These are phyloP conservation scores for Neurospora africana DNA, from an alignment of 495 filamentous ascomycete species.

Conservation along the genomic window DNA sequence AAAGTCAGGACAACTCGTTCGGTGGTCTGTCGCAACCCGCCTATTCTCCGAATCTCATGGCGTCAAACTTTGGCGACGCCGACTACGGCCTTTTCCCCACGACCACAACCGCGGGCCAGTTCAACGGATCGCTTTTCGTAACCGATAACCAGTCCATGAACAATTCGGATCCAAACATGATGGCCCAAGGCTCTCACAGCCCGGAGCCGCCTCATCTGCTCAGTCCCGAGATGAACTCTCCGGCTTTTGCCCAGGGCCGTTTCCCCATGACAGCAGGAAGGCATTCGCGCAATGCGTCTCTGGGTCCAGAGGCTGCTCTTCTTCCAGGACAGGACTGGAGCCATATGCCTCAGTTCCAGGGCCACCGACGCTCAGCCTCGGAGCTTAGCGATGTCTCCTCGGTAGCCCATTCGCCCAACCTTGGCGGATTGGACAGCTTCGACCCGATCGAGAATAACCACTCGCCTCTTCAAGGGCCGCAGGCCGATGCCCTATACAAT, in stretches of 20 bases:
- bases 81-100: conserved; percentile 47
- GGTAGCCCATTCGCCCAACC: conserved; percentile 66
- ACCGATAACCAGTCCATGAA: conserved; percentile 45
- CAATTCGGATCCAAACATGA: conserved; percentile 50
- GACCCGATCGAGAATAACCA: conserved; percentile 60
- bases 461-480: conserved; percentile 69
- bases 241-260: conserved; percentile 46
- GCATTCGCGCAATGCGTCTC: conserved; percentile 70
- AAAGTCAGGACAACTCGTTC: conserved; percentile 24
- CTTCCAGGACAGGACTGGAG: conserved; percentile 64
- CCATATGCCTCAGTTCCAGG: conserved; percentile 55
- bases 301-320: conserved; percentile 69
- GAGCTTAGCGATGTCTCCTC: conserved; percentile 85
- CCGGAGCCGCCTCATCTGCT: conserved; percentile 63
- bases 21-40: conserved; percentile 11
- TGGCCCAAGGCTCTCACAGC: conserved; percentile 49
- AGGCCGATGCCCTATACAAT: conserved; percentile 64
- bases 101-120: conserved; percentile 31
- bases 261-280: conserved; percentile 41
- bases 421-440: conserved; percentile 69
- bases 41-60: conserved; percentile 24
- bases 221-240: conserved; percentile 51
- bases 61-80: conserved; percentile 31
- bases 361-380: conserved; percentile 73
- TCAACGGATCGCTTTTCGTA: conserved; percentile 37